A percentile compares a stretch with the other conserved stretches of the same genome.
Conservation (phyloP, 148 eudicot species). For the Silene uniflora region DNA sequence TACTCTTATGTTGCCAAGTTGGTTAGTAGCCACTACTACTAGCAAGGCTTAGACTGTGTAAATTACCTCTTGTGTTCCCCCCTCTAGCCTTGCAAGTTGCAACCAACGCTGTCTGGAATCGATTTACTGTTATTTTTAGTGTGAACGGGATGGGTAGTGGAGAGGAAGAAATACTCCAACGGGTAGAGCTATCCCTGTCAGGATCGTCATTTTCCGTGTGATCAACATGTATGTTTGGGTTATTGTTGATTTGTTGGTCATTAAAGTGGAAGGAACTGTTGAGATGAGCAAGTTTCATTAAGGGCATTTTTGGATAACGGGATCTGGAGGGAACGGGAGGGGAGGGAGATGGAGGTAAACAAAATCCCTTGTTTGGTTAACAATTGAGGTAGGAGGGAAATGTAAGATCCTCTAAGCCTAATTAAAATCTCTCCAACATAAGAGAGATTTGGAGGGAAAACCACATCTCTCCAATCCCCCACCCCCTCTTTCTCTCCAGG, state of each 20-base stretch:
- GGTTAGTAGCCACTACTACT: background rate
- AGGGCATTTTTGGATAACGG: too few relatives aligned
- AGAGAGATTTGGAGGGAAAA: too few relatives aligned
- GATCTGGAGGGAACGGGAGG: too few relatives aligned
- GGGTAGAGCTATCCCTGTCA: too few relatives aligned
- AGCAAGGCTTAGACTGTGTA: background rate
- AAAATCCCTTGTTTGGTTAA: too few relatives aligned
- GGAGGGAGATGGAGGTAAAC: too few relatives aligned
- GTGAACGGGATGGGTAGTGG: background rate
- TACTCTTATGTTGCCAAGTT: background rate
- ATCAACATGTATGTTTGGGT: background rate
- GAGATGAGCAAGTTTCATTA: background rate
- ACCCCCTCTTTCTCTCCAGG: too few relatives aligned
- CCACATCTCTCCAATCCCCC: too few relatives aligned
- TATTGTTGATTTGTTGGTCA: conserved; percentile 6
- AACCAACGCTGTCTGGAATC: background rate
- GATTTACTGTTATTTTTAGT: background rate
- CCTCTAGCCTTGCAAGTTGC: background rate
- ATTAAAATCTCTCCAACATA: too few relatives aligned
- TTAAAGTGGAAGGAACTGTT: conserved; percentile 1
- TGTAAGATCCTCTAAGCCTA: too few relatives aligned
- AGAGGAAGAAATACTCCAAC: background rate
- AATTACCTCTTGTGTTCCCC: background rate
- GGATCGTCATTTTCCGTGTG: background rate
- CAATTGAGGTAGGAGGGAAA: too few relatives aligned